phyloP scores from a whole-genome alignment of 1,284 basidiomycete genomes.

The Moniliophthora roreri region DNA sequence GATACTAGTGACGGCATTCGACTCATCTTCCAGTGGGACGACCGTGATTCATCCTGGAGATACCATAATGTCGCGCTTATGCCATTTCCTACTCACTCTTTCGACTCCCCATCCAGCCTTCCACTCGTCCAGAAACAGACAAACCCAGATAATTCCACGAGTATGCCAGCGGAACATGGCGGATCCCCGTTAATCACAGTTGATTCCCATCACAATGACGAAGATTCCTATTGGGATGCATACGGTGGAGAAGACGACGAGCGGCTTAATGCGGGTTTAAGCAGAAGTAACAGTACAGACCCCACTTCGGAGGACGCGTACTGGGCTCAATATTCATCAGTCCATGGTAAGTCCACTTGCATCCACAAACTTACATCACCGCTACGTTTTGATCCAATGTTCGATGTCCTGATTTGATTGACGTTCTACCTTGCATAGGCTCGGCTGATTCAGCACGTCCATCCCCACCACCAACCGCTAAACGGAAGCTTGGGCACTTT shows the following conservation, averaged over 20 bases:
- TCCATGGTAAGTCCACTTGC: conserved; percentile 56
- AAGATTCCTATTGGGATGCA: conserved; percentile 65
- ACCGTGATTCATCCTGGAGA: conserved; percentile 54
- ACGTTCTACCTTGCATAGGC: conserved; percentile 26
- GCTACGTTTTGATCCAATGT: conserved; percentile 1
- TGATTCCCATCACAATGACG: conserved; percentile 30
- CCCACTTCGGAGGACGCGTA: conserved; percentile 64
- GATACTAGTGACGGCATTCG: too few relatives aligned
- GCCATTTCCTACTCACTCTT: conserved; percentile 67
- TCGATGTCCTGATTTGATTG: conserved; percentile 11
- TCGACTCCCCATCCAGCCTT: conserved; percentile 30
- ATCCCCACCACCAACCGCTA: conserved; percentile 36
- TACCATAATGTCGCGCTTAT: conserved; percentile 69
- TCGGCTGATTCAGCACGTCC: conserved; percentile 54
- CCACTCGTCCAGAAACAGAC: not conserved
- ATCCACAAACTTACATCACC: not conserved
- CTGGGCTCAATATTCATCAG: conserved; percentile 68
- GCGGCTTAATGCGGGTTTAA: conserved; percentile 15
- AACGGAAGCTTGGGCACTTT: conserved; percentile 23
- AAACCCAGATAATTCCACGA: not conserved
- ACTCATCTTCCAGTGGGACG: conserved; percentile 69
- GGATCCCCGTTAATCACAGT: conserved; percentile 13
- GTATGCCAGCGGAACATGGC: not conserved
- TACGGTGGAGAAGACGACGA: conserved; percentile 45
- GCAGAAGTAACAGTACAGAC: conserved; percentile 24